Evolutionary conservation across 176 grass and related monocot species (phyloP).

Genomic region (Musa beccarii): DNA sequence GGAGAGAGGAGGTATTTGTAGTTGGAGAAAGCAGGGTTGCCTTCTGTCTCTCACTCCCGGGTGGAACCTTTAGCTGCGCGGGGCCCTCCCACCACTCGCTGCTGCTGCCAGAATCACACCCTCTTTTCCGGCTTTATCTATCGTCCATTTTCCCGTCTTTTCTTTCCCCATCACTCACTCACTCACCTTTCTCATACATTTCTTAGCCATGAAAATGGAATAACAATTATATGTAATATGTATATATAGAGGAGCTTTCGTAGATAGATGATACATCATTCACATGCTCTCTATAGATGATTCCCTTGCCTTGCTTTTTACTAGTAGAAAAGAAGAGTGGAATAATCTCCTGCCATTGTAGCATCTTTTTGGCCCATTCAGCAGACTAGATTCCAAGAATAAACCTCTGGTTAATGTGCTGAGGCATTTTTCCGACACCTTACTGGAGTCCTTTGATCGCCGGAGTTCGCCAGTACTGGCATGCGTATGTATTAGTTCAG

Average conservation of each 20-base stretch:
- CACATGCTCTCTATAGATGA: no score
- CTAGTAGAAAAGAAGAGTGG: no score
- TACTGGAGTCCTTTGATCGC: background rate
- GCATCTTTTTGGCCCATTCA: no score
- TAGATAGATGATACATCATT: no score
- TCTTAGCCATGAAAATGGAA: background rate
- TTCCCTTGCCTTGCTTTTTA: no score
- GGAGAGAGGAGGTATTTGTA: conserved; percentile 37
- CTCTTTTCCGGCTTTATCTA: background rate
- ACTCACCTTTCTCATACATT: background rate
- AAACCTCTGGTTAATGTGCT: background rate
- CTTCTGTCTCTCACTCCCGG: background rate
- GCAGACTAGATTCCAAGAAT: background rate
- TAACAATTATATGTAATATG: no score
- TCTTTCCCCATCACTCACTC: background rate
- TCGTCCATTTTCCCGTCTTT: background rate
- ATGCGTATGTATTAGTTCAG: background rate
- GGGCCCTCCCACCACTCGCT: background rate
- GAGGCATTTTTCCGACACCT: background rate
- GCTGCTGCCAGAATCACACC: background rate
- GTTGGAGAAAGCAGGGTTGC: conserved; percentile 17
- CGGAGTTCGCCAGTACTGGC: background rate
- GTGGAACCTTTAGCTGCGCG: background rate
- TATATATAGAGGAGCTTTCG: no score
- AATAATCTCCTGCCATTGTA: no score